Conservation (phyloP, 768 basidiomycete species). For the Auriculariales sp. region DNA sequence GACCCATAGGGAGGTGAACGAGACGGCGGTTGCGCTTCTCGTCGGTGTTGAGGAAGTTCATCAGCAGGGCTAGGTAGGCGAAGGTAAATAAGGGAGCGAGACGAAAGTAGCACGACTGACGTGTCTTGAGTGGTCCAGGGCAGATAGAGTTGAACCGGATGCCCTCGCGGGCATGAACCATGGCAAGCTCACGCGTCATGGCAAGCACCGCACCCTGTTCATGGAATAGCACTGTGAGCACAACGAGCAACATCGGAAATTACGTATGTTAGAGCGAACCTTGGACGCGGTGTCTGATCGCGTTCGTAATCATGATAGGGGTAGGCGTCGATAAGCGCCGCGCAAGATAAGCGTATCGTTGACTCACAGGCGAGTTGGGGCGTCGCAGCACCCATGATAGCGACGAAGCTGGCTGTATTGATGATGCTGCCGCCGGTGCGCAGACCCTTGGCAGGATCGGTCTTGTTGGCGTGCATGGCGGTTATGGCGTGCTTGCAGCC, state of each 20-base stretch:
- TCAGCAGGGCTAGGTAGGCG: conserved; percentile 57
- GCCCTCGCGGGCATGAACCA: conserved; percentile 95
- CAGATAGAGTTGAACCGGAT: conserved; percentile 93
- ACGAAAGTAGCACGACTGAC: conserved; percentile 29
- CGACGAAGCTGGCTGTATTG: conserved; percentile 96
- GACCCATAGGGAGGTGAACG: conserved; percentile 88
- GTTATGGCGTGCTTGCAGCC: conserved; percentile 95
- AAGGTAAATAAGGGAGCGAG: background rate
- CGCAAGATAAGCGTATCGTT: background rate
- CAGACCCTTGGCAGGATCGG: conserved; percentile 67
- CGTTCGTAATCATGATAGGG: conserved; percentile 6
- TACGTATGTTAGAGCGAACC: too few species aligned
- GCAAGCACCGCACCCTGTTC: conserved; percentile 80
- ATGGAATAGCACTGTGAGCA: too few species aligned
- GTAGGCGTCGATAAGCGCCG: background rate
- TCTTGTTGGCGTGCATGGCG: conserved; percentile 89
- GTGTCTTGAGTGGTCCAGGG: conserved; percentile 95
- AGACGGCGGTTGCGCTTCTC: conserved; percentile 89
- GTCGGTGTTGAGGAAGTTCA: conserved; percentile 94
- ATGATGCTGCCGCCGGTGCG: conserved; percentile 77
- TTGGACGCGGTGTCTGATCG: conserved; percentile 16
- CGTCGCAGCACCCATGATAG: conserved; percentile 88
- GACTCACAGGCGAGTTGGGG: conserved; percentile 94
- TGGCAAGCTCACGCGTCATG: conserved; percentile 94
- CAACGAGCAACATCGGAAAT: too few species aligned